Percentiles rank a stretch among this genome's conserved stretches.
Conservation (phyloP, 1,139 yeast species). For the Hyphopichia wangnamkhiaoensis region DNA sequence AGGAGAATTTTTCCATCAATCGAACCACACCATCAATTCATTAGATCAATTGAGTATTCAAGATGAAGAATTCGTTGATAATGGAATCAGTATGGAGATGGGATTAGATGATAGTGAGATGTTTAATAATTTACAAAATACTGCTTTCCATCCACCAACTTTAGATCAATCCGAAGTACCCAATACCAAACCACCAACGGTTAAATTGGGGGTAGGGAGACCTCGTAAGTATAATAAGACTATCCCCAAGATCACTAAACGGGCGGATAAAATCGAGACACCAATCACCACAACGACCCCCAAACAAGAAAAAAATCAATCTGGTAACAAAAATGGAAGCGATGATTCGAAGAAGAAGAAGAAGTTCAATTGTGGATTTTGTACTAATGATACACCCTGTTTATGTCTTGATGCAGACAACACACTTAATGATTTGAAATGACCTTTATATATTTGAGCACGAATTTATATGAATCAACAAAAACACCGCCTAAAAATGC, state of each 20-base stretch:
- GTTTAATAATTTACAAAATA: slow-evolving; percentile 2
- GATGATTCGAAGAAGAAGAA: slow-evolving; percentile 8
- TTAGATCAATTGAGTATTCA: slow-evolving; percentile 1
- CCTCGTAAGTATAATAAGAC: slow-evolving; percentile 1
- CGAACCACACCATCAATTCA: not conserved
- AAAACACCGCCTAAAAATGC: too few species aligned
- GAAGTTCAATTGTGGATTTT: slow-evolving; percentile 41
- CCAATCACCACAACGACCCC: not conserved
- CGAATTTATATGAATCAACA: slow-evolving; percentile 59
- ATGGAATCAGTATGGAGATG: slow-evolving; percentile 5
- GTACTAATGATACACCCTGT: slow-evolving; percentile 43
- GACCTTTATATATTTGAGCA: slow-evolving; percentile 24
- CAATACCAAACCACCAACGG: not conserved
- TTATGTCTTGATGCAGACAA: slow-evolving; percentile 38
- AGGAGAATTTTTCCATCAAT: not conserved
- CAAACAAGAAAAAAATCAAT: not conserved
- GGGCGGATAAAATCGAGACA: not conserved
- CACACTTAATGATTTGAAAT: slow-evolving; percentile 2
- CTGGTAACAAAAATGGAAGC: slow-evolving; percentile 3
- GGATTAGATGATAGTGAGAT: slow-evolving; percentile 4
- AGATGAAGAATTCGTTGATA: slow-evolving; percentile 9
- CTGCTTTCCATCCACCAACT: not conserved
- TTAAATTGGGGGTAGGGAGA: not conserved
- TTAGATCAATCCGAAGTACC: not conserved
- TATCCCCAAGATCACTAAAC: not conserved